These are phyloP conservation scores for Luvunga scandens DNA, from an alignment of 345 rosid genomes.

Conservation along the genomic window DNA sequence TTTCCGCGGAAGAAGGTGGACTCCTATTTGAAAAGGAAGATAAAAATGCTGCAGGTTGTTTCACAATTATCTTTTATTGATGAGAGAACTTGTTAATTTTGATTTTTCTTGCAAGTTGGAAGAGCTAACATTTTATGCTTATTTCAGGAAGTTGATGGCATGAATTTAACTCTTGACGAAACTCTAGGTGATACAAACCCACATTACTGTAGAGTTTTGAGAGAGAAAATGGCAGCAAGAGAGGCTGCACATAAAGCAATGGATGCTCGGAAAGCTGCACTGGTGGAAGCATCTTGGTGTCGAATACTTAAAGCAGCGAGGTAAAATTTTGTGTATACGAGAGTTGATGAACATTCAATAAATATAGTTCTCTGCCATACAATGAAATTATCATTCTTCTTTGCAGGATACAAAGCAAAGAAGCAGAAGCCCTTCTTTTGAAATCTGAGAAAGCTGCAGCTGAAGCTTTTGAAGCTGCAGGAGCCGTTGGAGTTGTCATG, in stretches of 20 bases:
- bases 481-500: constrained; percentile 82
- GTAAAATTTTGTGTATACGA: constrained; percentile 29
- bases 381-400: constrained; percentile 6
- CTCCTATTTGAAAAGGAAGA: constrained; percentile 80
- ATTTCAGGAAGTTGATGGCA: constrained; percentile 80
- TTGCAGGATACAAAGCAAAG: constrained; percentile 69
- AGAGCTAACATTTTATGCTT: constrained; percentile 1
- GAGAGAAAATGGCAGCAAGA: constrained; percentile 90
- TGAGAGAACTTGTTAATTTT: background rate
- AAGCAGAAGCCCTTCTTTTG: constrained; percentile 59
- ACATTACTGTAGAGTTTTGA: constrained; percentile 76
- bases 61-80: background rate
- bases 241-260: constrained; percentile 84
- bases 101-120: background rate
- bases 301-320: constrained; percentile 85
- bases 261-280: constrained; percentile 87
- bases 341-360: background rate
- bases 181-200: constrained; percentile 86
- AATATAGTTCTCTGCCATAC: background rate
- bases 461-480: constrained; percentile 87
- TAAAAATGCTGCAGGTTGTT: constrained; percentile 83
- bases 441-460: constrained; percentile 74
- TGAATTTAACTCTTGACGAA: constrained; percentile 90
- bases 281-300: constrained; percentile 97
- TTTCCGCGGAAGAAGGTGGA: constrained; percentile 78